Conservation (phyloP, 768 basidiomycete species). For the Podaxis sp. region DNA sequence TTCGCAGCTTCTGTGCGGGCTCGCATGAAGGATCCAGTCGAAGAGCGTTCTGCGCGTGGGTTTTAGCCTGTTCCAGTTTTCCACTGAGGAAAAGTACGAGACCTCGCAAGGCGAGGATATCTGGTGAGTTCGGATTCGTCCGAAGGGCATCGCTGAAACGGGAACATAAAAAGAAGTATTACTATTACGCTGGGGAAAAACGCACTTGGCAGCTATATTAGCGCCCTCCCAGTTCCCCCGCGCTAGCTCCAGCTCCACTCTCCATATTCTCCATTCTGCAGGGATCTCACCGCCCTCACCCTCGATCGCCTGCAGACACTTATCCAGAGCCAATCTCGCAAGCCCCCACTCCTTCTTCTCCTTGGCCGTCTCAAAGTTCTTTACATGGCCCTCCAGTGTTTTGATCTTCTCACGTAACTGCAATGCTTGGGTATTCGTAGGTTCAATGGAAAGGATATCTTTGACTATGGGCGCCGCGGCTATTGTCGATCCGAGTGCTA, state of each 20-base stretch:
- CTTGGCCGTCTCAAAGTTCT: conserved; percentile 57
- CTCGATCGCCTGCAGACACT: conserved; percentile 70
- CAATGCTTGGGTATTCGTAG: conserved; percentile 54
- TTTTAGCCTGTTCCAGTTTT: conserved; percentile 67
- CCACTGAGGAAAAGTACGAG: conserved; percentile 74
- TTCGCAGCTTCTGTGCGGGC: conserved; percentile 66
- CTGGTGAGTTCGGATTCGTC: conserved; percentile 69
- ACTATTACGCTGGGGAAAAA: conserved; percentile 16
- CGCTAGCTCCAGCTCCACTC: conserved; percentile 74
- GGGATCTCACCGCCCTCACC: conserved; percentile 76
- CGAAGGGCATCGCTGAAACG: conserved; percentile 68
- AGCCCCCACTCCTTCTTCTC: conserved; percentile 70
- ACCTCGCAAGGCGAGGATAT: conserved; percentile 75
- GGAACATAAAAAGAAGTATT: conserved; percentile 2
- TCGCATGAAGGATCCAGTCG: conserved; percentile 78
- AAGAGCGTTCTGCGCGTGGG: conserved; percentile 70
- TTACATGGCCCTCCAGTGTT: conserved; percentile 62
- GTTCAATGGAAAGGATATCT: conserved; percentile 58
- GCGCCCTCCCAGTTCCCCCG: conserved; percentile 76
- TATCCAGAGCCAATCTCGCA: conserved; percentile 78
- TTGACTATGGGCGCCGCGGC: conserved; percentile 68
- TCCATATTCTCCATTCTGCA: conserved; percentile 77
- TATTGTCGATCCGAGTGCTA: conserved; percentile 69
- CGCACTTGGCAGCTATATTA: conserved; percentile 70
- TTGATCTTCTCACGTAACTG: conserved; percentile 62